Base-by-base conservation (phyloP, 2,329 filamentous ascomycete species). In the Thermochaetoides dissita region DNA sequence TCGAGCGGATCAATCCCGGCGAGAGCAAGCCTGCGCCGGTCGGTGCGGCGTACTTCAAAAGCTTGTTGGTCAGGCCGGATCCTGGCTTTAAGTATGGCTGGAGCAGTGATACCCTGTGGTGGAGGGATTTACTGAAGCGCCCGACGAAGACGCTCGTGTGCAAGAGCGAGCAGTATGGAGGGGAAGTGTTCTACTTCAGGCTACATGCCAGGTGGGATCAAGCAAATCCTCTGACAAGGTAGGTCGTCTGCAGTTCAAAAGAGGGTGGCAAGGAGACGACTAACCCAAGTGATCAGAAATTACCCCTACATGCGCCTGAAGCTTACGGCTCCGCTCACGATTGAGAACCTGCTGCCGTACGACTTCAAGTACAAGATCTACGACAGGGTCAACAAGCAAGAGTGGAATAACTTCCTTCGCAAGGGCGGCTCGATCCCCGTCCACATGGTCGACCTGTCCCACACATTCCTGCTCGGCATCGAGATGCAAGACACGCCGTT, bases 331-430 rank as follows among this genome's bases (percentile, higher is more conserved):
- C 91, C 93, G 0, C 77, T 98, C 10, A 89, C 94, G 39, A 72
- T 98, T 5, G 89, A 98, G 60, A 98, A 98, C 51, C 66, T 98
- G 36, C 65, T 98, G 33, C 91, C 91, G 0, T 96, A 91, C 57
- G 91, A 98, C 62, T 98, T 98, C 76, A 96, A 98, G 62, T 98
- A 98, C 60, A 79, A 89, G 42, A 96, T 98, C 42, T 98, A 96
- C 57, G 91, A 98, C 66, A 95, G 93, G 66, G 93, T 94, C 59
- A 95, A 88, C 0, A 93, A 89, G 68, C 94, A 93, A 59, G 91
- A 98, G 59, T 98, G 91, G 91, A 93, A 86, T 5, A 98, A 98
- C 59, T 98, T 98, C 64, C 66, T 98, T 37, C 79, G 91, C 44
- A 96, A 95, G 61, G 91, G 93, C 28, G 93, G 93, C 10, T 81